Evolutionary conservation across 1,139 yeast species (phyloP), one percentile per base, ranked within the genome.

Genomic region (Candida dubliniensis): DNA sequence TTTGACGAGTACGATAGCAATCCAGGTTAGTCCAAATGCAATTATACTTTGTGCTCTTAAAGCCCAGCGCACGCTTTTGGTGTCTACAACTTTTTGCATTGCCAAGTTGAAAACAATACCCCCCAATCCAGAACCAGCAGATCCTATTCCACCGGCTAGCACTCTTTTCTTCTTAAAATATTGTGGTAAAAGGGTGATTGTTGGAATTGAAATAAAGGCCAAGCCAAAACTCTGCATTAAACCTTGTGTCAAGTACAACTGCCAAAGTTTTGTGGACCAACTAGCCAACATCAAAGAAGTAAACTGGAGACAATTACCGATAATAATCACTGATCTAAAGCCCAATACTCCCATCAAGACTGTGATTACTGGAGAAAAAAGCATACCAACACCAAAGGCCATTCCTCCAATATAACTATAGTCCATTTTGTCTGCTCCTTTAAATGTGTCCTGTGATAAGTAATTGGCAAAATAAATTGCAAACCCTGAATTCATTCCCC

Each of bases 41-140:
- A 70, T 66, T 18, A 70, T 69, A 38, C 66, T 61, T 51, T 69
- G 74, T 4, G 65, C 64, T 27, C 72, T 52, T 39, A 68, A 55
- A 0, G 73, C 74, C 74, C 74, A 69, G 42, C 51, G 52, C 3
- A 66, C 71, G 23, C 56, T 50, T 13, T 52, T 54, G 1, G 42
- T 46, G 37, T 66, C 56, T n/a, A 65, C 63, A 8, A 69, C 57
- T 36, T 55, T 57, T 47, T 68, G 69, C 71, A 68, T 66, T n/a
- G 63, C 71, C 45, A 69, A 54, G 44, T 63, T 68, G 48, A 64
- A 77, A 5, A 66, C 62, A 46, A 84, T 72, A 2, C 89, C 89
- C 1, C 88, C 90, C 6, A 75, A 61, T 8, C 86, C 82, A 1
- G 85, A 74, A 0, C 88, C 87, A 1, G 82, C 74, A 0, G 83